Percentiles rank a stretch among this genome's conserved stretches.
These are phyloP conservation scores for Centaurea solstitialis DNA, from an alignment of 129 eudicot species.

Conservation along the genomic window DNA sequence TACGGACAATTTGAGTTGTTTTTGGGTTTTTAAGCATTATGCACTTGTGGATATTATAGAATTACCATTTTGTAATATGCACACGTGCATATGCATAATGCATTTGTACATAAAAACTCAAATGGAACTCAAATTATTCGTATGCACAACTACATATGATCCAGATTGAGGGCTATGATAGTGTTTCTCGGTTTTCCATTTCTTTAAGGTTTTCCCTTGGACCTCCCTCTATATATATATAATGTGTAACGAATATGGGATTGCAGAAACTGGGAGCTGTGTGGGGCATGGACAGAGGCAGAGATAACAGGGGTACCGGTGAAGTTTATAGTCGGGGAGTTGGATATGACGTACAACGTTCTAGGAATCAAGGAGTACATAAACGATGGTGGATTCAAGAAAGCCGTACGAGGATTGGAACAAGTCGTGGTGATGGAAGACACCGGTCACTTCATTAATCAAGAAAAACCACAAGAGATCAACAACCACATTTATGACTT, in stretches of 20 bases:
- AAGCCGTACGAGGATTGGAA: constrained; percentile 53
- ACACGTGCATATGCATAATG: too few relatives aligned
- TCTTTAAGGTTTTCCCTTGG: too few relatives aligned
- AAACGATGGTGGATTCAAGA: constrained; percentile 53
- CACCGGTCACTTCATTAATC: constrained; percentile 69
- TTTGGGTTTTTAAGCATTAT: too few relatives aligned
- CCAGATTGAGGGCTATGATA: too few relatives aligned
- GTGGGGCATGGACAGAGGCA: constrained; percentile 61
- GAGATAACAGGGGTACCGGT: constrained; percentile 73
- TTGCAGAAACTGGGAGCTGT: constrained; percentile 79
- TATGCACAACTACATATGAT: too few relatives aligned
- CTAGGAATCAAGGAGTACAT: constrained; percentile 64
- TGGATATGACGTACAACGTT: constrained; percentile 59
- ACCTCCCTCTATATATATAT: not conserved
- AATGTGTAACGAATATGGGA: not conserved
- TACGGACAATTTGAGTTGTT: too few relatives aligned
- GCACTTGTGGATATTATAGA: too few relatives aligned
- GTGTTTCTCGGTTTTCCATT: too few relatives aligned
- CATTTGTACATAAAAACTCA: too few relatives aligned
- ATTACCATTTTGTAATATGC: too few relatives aligned
- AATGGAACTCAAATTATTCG: too few relatives aligned
- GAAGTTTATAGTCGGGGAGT: constrained; percentile 72
- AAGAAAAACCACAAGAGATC: constrained; percentile 70
- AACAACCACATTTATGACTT: constrained; percentile 67
- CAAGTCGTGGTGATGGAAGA: constrained; percentile 81